Evolutionary conservation across 805 yeast species (phyloP).

Genomic region (Sporopachydermia lactativora): DNA sequence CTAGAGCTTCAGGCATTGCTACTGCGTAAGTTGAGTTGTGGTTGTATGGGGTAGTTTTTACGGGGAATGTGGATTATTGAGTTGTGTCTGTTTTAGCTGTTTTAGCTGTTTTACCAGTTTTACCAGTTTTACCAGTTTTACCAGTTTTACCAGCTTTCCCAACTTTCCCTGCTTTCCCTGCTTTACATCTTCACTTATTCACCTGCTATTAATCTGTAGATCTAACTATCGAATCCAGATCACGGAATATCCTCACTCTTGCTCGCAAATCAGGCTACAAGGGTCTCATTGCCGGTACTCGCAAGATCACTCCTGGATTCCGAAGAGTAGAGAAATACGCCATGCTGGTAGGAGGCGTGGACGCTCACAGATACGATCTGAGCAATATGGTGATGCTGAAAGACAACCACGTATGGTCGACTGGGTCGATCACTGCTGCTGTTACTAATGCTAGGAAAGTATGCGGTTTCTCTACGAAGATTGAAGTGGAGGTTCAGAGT

Average conservation of each 20-base stretch:
- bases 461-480: slow-evolving; percentile 79
- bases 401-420: slow-evolving; percentile 87
- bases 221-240: slow-evolving; percentile 16
- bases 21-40: slow-evolving; percentile 28
- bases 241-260: slow-evolving; percentile 36
- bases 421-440: slow-evolving; percentile 84
- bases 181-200: no score
- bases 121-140: no score
- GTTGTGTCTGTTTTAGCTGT: no score
- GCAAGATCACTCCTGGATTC: slow-evolving; percentile 96
- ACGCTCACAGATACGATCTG: slow-evolving; percentile 81
- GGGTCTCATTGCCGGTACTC: slow-evolving; percentile 88
- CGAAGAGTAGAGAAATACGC: slow-evolving; percentile 82
- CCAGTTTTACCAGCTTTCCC: no score
- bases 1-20: slow-evolving; percentile 81
- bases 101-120: no score
- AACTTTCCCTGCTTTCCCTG: no score
- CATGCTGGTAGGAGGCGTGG: slow-evolving; percentile 92
- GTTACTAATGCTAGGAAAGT: slow-evolving; percentile 62
- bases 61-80: no score
- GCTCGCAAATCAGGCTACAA: slow-evolving; percentile 59
- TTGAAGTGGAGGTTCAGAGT: slow-evolving; percentile 83
- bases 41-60: not conserved
- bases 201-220: not conserved
- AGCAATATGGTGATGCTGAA: slow-evolving; percentile 93